Evolutionary conservation across 2,329 filamentous ascomycete genomes (phyloP), one percentile per base, ranked within the genome.

Genomic region (Scorias spongiosa): DNA sequence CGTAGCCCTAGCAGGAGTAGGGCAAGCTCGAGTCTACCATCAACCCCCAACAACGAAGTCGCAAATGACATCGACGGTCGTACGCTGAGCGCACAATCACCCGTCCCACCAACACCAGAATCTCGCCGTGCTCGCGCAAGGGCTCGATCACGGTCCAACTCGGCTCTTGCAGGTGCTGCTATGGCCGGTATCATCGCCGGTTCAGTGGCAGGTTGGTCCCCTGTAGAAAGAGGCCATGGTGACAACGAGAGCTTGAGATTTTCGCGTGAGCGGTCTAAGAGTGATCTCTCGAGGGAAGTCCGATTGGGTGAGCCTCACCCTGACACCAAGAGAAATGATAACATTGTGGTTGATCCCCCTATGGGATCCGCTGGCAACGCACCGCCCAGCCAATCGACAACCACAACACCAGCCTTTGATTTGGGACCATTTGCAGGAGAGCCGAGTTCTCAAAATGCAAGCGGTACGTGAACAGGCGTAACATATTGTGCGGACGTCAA

Each of bases 111-210:
- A 55, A 60, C 71, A 51, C 56, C 72, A 58, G 54, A 81, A 68
- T 42, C 77, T 69, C 4, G 75, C 14, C 80, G 53, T 72, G 76
- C 55, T 71, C 76, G 44, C 68, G 59, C 59, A 34, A 63, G 81
- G 41, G 74, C 70, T 44, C 75, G 81, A 42, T 83, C 81, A 42
- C 71, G 79, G 51, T 84, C 80, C 38, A 81, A 76, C 57, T 86
- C 81, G 26, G 81, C 81, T 1, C 70, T 88, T 10, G 82, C 82
- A 2, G 79, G 81, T 1, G 78, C 80, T 7, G 82, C 86, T 48
- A 87, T 87, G 83, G 81, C 83, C n/a, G 84, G 84, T 48, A 80
- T 88, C 46, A 76, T 88, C 41, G 84, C 82, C 8, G 83, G 81
- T 38, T 81, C 80, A 55, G 75, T 88, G 29, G 81, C 78, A 11